A percentile compares a stretch with the other conserved stretches of the same genome.
These are phyloP conservation scores for Tricholomella constricta DNA, from an alignment of 768 basidiomycete species.

Conservation along the genomic window DNA sequence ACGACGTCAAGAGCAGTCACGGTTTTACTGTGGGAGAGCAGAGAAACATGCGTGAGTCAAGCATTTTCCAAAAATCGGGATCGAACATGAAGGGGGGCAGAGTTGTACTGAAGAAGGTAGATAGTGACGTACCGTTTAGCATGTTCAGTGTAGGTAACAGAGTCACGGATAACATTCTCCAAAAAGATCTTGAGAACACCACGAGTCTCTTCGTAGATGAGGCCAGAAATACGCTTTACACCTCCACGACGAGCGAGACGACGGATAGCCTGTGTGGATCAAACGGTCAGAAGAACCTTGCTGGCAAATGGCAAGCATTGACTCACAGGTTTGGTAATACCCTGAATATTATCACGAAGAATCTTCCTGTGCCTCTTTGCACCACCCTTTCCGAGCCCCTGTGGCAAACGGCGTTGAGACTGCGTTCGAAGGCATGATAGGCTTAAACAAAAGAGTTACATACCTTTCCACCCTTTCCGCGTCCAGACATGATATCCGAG, in stretches of 20 bases:
- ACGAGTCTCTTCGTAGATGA: conserved; percentile 83
- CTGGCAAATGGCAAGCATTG: not conserved
- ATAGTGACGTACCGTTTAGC: conserved; percentile 65
- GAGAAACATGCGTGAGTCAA: conserved; percentile 11
- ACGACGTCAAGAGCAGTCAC: conserved; percentile 88
- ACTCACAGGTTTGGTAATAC: conserved; percentile 33
- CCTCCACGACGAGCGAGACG: conserved; percentile 85
- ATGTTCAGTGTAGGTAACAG: conserved; percentile 87
- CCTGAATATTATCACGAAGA: conserved; percentile 82
- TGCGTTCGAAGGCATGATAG: not conserved
- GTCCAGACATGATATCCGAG: conserved; percentile 60
- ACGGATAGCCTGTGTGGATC: conserved; percentile 67
- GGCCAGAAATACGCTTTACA: conserved; percentile 77
- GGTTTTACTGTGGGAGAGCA: conserved; percentile 54
- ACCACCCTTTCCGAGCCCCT: conserved; percentile 81
- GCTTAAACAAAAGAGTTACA: conserved; percentile 18
- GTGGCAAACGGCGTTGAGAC: conserved; percentile 12
- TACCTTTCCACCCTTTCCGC: conserved; percentile 79
- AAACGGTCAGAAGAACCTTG: conserved; percentile 12
- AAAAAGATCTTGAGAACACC: conserved; percentile 77
- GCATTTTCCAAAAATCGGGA: not conserved
- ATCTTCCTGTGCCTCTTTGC: conserved; percentile 82
- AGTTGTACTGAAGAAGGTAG: not conserved
- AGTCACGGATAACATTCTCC: conserved; percentile 50
- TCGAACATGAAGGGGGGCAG: not conserved